Conservation (phyloP, 169 alveolate genomes). For the Plasmodium inui region DNA sequence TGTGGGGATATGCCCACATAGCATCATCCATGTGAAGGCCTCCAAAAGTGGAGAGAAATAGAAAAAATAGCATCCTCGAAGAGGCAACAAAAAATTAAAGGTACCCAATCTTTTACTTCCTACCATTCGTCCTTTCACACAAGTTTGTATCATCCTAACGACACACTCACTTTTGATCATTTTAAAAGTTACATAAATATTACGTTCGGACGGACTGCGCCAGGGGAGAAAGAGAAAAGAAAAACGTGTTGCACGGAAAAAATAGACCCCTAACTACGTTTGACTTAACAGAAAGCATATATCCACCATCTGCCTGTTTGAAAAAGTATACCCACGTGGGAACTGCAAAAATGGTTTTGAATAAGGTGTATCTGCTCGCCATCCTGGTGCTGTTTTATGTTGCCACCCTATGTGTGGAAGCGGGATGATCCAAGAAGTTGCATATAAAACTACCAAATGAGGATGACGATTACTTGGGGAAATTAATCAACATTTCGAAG, state of each 20-base stretch:
- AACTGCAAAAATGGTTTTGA: conserved; percentile 17
- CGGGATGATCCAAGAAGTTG: conserved; percentile 76
- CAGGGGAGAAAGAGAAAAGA: background rate
- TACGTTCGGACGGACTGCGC: background rate
- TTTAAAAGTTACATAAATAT: background rate
- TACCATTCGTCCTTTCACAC: background rate
- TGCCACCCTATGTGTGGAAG: conserved; percentile 23
- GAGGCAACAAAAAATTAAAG: background rate
- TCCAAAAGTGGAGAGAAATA: background rate
- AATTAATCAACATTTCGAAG: conserved; percentile 39
- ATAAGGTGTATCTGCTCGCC: conserved; percentile 18
- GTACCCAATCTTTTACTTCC: background rate
- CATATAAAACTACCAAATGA: conserved; percentile 71
- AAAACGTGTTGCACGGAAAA: background rate
- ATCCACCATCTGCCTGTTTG: background rate
- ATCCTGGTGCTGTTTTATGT: conserved; percentile 19
- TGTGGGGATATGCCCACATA: background rate
- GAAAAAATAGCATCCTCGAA: background rate
- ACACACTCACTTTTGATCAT: background rate
- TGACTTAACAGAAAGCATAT: background rate
- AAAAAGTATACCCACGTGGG: background rate
- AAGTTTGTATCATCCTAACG: background rate
- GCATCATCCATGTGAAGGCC: background rate
- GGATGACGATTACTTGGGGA: conserved; percentile 75
- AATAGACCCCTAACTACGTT: background rate